Percentiles rank a stretch among this genome's conserved stretches.
Evolutionary conservation across 108 stramenopile genomes (phyloP).

Genomic region (Craspedostauros australis): DNA sequence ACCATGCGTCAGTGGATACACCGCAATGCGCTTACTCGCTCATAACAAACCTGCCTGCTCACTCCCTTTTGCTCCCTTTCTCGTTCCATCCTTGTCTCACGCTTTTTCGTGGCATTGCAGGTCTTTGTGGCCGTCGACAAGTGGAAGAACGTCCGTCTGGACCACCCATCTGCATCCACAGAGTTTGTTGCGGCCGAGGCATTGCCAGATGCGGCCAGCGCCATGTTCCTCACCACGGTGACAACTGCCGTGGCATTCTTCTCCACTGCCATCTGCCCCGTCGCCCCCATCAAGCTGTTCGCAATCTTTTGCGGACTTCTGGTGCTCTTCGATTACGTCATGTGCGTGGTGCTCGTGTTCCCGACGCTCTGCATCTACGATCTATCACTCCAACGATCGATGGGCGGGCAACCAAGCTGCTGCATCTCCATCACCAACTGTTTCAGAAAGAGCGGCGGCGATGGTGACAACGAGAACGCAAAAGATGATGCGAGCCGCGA

Average conservation of each 20-base stretch:
- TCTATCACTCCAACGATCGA: too few relatives aligned
- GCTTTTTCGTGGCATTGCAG: too few relatives aligned
- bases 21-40: too few relatives aligned
- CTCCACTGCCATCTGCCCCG: conserved; percentile 43
- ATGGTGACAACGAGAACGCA: conserved; percentile 8
- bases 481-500: conserved; percentile 8
- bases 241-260: conserved; percentile 60
- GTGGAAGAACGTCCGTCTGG: conserved; percentile 44
- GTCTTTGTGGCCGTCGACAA: conserved; percentile 53
- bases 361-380: conserved; percentile 59
- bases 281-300: conserved; percentile 43
- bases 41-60: too few relatives aligned
- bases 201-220: conserved; percentile 43
- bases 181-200: conserved; percentile 40
- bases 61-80: background rate
- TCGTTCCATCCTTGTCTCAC: background rate
- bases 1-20: too few relatives aligned
- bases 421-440: conserved; percentile 4
- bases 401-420: conserved; percentile 3
- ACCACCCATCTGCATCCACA: conserved; percentile 19
- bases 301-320: conserved; percentile 57
- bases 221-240: conserved; percentile 49
- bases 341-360: conserved; percentile 40
- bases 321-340: conserved; percentile 45
- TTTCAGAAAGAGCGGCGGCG: conserved; percentile 3